These are phyloP conservation scores for Spiraea crenata DNA, from an alignment of 331 rosid species.

Conservation along the genomic window DNA sequence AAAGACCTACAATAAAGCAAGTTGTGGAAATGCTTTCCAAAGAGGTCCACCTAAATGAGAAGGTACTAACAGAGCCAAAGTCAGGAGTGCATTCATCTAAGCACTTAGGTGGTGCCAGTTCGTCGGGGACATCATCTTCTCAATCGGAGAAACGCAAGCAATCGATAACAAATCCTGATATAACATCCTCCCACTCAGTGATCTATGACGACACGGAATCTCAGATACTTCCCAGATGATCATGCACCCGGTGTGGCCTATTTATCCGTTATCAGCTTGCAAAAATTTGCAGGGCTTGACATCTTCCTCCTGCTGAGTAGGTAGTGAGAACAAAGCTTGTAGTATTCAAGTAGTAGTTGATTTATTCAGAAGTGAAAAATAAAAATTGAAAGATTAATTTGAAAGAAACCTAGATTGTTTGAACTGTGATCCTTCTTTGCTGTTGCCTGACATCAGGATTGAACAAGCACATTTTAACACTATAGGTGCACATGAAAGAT, in stretches of 20 bases:
- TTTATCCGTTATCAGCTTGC: not conserved
- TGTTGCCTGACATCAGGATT: too few relatives aligned
- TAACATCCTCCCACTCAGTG: slow-evolving; percentile 29
- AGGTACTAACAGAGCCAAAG: slow-evolving; percentile 66
- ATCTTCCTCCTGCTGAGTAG: not conserved
- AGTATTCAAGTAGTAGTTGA: not conserved
- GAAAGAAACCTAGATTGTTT: too few relatives aligned
- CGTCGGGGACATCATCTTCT: slow-evolving; percentile 47
- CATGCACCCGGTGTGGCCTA: not conserved
- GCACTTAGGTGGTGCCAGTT: slow-evolving; percentile 16
- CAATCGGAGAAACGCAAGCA: slow-evolving; percentile 33
- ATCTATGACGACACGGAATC: slow-evolving; percentile 35
- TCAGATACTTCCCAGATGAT: slow-evolving; percentile 66
- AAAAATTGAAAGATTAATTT: not conserved
- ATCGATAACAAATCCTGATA: slow-evolving; percentile 22
- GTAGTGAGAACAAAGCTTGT: not conserved
- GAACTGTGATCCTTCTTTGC: too few relatives aligned
- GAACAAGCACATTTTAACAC: too few relatives aligned
- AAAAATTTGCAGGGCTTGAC: not conserved
- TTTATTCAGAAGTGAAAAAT: not conserved
- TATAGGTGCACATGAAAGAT: too few relatives aligned
- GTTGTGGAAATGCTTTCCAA: slow-evolving; percentile 81
- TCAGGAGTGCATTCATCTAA: slow-evolving; percentile 36
- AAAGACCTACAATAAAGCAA: slow-evolving; percentile 83
- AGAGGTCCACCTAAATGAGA: slow-evolving; percentile 66